Conservation (phyloP, 176 grass and related monocot species). For the Aechmea fasciata region DNA sequence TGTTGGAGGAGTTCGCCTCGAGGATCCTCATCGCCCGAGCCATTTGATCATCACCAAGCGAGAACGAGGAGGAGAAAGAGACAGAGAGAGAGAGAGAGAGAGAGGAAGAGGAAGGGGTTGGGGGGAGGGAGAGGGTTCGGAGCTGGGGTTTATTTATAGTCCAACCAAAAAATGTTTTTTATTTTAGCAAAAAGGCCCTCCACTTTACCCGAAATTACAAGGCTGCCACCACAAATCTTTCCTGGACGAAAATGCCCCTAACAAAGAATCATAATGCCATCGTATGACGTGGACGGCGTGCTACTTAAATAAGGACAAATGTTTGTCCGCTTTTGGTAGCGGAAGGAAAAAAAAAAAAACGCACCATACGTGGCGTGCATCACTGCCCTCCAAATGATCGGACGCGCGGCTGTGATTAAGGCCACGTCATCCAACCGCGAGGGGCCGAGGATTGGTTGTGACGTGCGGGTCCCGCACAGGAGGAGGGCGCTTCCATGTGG, state of each 20-base stretch:
- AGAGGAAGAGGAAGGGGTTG: constrained; percentile 6
- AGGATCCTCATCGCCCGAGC: constrained; percentile 37
- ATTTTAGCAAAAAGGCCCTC: background rate
- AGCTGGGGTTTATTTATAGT: constrained; percentile 4
- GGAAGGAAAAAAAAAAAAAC: too few species aligned
- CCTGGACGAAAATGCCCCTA: too few species aligned
- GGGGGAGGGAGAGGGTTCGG: constrained; percentile 24
- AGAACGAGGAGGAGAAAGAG: constrained; percentile 13
- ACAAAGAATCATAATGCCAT: background rate
- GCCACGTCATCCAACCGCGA: background rate
- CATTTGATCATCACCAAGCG: constrained; percentile 29
- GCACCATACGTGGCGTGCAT: too few species aligned
- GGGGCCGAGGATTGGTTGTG: background rate
- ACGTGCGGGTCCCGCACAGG: background rate
- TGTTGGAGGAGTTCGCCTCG: constrained; percentile 20
- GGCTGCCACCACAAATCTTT: too few species aligned
- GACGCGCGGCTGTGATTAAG: background rate
- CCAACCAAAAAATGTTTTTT: background rate
- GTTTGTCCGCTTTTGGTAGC: too few species aligned
- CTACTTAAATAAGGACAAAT: too few species aligned
- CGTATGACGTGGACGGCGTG: too few species aligned
- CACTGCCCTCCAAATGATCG: too few species aligned
- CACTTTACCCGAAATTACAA: background rate
- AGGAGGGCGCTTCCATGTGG: background rate
- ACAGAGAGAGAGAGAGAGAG: constrained; percentile 20